Evolutionary conservation across 345 rosid species (phyloP).

Genomic region (Hypericum androsaemum): DNA sequence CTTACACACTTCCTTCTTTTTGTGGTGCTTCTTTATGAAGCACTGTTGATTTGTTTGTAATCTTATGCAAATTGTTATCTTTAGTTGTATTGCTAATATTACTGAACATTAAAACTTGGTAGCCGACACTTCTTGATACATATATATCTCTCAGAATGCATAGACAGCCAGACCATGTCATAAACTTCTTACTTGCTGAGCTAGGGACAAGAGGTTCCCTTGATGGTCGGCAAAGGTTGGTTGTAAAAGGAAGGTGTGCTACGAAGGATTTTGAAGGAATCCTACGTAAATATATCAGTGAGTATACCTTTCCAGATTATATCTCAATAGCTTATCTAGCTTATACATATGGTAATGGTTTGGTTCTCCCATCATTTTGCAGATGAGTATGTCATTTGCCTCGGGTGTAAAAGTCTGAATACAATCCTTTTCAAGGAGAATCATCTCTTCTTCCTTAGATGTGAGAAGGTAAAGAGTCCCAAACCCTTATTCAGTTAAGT

Average conservation of each 20-base stretch:
- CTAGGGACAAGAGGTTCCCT: slow-evolving; percentile 93
- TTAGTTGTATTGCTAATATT: too few species aligned
- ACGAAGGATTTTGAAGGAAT: slow-evolving; percentile 88
- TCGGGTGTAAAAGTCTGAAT: slow-evolving; percentile 64
- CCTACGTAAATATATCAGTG: slow-evolving; percentile 74
- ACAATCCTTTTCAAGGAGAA: slow-evolving; percentile 62
- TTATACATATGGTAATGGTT: too few species aligned
- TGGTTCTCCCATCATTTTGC: slow-evolving; percentile 2
- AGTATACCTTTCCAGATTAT: slow-evolving; percentile 19
- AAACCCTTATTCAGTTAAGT: too few species aligned
- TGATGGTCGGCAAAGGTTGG: slow-evolving; percentile 86
- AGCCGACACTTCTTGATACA: too few species aligned
- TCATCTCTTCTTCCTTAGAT: slow-evolving; percentile 60
- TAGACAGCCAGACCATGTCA: slow-evolving; percentile 88
- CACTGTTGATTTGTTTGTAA: too few species aligned
- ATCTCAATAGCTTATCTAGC: background rate
- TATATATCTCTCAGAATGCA: slow-evolving; percentile 58
- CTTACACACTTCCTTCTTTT: too few species aligned
- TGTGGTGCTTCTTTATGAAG: too few species aligned
- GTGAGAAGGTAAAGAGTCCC: slow-evolving; percentile 46
- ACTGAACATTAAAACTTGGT: too few species aligned
- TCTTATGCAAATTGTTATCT: too few species aligned
- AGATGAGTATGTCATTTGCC: slow-evolving; percentile 53
- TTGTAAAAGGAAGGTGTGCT: slow-evolving; percentile 86
- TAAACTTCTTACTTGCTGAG: slow-evolving; percentile 85